Evolutionary conservation across 2,329 filamentous ascomycete species (phyloP), one percentile per base, ranked within the genome.

Genomic region (Fusarium ambrosium): DNA sequence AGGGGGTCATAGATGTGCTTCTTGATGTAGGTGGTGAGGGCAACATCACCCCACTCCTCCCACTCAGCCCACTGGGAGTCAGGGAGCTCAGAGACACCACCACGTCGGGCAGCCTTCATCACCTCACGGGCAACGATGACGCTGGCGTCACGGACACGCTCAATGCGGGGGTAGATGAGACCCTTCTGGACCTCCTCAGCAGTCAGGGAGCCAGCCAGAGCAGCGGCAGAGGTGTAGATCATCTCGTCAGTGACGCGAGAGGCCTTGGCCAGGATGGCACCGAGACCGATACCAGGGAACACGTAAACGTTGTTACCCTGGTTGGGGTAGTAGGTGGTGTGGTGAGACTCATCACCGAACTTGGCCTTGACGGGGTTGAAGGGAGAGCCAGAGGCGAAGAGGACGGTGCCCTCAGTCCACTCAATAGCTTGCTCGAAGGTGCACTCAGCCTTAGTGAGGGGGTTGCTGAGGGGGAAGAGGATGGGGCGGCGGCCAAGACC

Each of bases 401-500:
- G 91, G 79, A 92, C 95, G 65, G 92, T 94, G 71, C 96, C 96
- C 69, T 98, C 93, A 13, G 96, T 98, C 92, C 96, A 92, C 80
- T 92, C 90, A 80, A 98, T 90, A 18, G 97, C 97, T 81, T 97
- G 94, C 87, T 98, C 95, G 80, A 97, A 98, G 18, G 95, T 98
- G 87, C 97, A 98, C 86, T 99, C 97, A 10, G 96, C 97, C 88
- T 98, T 98, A 85, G 93, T 95, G 62, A 95, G 92, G 60, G 97
- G 97, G 87, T 99, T 98, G 85, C 94, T 97, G 51, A 99, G 92
- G 64, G 96, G 96, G 91, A 99, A 98, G 79, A 98, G 93, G 81
- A 97, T 96, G 72, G 97, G 95, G 73, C 91, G 89, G 73, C 95
- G 91, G 83, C 95, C 95, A 76, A 91, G 81, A 60, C 90, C 90